Percentiles rank a stretch among this genome's conserved stretches.
phyloP scores from a whole-genome alignment of 352 stramenopile species.

The Pilasporangium apinafurcum region DNA sequence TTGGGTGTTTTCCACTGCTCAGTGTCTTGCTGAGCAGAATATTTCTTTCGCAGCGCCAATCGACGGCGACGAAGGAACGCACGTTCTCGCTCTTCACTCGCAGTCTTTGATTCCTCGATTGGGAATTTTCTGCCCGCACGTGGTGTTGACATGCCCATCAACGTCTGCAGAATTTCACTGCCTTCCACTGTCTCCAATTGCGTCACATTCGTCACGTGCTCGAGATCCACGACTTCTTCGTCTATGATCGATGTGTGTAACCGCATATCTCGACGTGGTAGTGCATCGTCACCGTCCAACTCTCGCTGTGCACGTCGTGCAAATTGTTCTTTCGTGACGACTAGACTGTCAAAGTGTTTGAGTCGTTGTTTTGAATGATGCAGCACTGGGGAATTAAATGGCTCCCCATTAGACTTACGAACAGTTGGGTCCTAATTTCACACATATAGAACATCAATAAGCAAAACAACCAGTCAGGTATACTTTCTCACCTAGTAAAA shows the following conservation, averaged over 20 bases:
- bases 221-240: conserved; percentile 41
- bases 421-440: conserved; percentile 2
- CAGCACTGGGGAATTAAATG: background rate
- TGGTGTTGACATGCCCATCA: conserved; percentile 37
- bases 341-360: conserved; percentile 14
- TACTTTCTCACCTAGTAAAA: too few relatives aligned
- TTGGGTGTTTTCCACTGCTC: conserved; percentile 14
- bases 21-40: conserved; percentile 20
- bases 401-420: background rate
- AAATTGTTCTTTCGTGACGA: conserved; percentile 4
- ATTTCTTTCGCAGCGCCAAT: conserved; percentile 28
- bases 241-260: conserved; percentile 9
- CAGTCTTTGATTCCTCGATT: conserved; percentile 31
- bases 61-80: conserved; percentile 36
- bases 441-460: background rate
- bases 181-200: conserved; percentile 57
- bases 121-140: conserved; percentile 36
- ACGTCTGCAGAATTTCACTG: conserved; percentile 43
- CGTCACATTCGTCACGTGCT: conserved; percentile 21
- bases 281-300: background rate
- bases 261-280: conserved; percentile 2
- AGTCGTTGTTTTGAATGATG: background rate
- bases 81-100: conserved; percentile 45
- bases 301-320: conserved; percentile 6
- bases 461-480: too few relatives aligned